These are phyloP conservation scores for Zostera marina DNA, from an alignment of 116 monocot species.

Conservation along the genomic window DNA sequence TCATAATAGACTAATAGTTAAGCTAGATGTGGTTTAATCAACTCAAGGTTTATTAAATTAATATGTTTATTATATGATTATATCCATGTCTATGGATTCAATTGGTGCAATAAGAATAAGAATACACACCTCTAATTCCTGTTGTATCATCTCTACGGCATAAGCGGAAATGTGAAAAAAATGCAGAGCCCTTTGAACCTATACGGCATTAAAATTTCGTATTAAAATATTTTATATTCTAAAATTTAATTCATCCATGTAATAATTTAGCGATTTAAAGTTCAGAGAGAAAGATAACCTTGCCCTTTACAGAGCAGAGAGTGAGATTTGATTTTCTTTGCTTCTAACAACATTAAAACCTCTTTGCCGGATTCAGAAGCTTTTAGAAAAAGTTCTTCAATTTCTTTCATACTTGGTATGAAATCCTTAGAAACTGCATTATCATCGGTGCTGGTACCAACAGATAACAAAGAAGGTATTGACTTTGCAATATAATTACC, in stretches of 20 bases:
- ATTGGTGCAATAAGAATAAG: neutral
- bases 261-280: neutral
- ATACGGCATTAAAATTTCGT: conserved; percentile 6
- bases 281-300: conserved; percentile 18
- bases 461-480: conserved; percentile 8
- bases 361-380: conserved; percentile 83
- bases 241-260: neutral
- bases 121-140: conserved; percentile 10
- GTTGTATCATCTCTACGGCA: conserved; percentile 12
- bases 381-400: conserved; percentile 61
- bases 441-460: conserved; percentile 24
- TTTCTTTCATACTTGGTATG: conserved; percentile 47
- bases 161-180: conserved; percentile 7
- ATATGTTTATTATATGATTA: neutral
- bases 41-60: neutral
- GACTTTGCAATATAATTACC: conserved; percentile 16
- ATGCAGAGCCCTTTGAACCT: conserved; percentile 7
- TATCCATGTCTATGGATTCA: neutral
- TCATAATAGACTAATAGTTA: neutral
- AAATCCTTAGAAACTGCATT: conserved; percentile 33
- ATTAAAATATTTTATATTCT: neutral
- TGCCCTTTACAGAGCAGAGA: conserved; percentile 36
- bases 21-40: neutral
- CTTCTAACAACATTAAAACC: conserved; percentile 87
- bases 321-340: conserved; percentile 45